Percentiles rank a stretch among this genome's conserved stretches.
These are phyloP conservation scores for Alternaria sp. DNA, from an alignment of 2,329 filamentous ascomycete species.

Conservation along the genomic window DNA sequence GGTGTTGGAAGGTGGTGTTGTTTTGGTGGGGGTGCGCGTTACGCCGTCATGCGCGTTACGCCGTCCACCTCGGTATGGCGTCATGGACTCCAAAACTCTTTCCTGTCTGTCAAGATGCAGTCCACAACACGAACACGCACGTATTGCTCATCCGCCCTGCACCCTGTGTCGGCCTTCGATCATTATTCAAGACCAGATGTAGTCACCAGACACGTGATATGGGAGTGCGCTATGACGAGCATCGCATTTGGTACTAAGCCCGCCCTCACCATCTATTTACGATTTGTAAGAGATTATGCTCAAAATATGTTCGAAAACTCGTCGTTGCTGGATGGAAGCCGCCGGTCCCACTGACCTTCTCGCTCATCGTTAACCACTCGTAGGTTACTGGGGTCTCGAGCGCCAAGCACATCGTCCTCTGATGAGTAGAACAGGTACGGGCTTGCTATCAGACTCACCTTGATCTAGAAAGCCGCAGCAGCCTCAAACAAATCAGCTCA, in stretches of 20 bases:
- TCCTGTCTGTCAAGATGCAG: too few relatives aligned
- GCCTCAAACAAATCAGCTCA: too few relatives aligned
- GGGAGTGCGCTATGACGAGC: background rate
- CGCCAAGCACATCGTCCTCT: constrained; percentile 32
- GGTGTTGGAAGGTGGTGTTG: too few relatives aligned
- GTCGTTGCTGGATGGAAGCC: too few relatives aligned
- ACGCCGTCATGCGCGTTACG: too few relatives aligned
- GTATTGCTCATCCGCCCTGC: background rate
- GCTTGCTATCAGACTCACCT: background rate
- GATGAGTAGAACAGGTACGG: background rate
- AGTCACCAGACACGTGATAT: background rate
- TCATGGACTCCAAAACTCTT: background rate
- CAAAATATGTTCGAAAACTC: too few relatives aligned
- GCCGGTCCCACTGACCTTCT: too few relatives aligned
- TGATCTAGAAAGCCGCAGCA: too few relatives aligned
- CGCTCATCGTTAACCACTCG: background rate
- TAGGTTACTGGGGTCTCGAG: background rate
- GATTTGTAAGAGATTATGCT: too few relatives aligned
- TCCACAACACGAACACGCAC: background rate
- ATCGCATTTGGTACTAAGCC: background rate
- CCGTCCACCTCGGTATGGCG: too few relatives aligned
- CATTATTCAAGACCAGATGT: background rate
- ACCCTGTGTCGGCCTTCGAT: too few relatives aligned
- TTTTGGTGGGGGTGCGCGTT: too few relatives aligned
- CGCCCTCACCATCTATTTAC: background rate